These are phyloP conservation scores for Ceratocystis eucalypticola DNA, from an alignment of 2,329 filamentous ascomycete species.

Conservation along the genomic window DNA sequence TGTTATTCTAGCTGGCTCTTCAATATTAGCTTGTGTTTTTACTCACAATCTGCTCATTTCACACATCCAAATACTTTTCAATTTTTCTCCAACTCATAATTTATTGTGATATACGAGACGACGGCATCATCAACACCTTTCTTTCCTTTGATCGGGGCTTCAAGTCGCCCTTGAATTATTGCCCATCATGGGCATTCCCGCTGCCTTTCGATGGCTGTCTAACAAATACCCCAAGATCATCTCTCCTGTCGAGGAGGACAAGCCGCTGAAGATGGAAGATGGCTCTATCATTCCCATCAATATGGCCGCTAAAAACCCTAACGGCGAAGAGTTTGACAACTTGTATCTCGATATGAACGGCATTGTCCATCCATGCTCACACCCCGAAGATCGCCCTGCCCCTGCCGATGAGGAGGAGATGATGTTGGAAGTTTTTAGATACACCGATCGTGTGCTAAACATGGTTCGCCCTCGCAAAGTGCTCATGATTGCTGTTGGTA, in stretches of 20 bases:
- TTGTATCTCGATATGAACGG: conserved; percentile 99
- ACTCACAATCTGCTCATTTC: neutral
- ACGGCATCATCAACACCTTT: neutral
- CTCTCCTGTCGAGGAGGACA: conserved; percentile 76
- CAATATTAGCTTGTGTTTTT: neutral
- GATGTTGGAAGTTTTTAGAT: conserved; percentile 97
- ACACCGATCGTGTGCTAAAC: conserved; percentile 96
- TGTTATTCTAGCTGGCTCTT: neutral
- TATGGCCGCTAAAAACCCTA: conserved; percentile 73
- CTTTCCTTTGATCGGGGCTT: neutral
- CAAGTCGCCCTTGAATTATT: neutral
- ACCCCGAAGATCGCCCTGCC: conserved; percentile 83
- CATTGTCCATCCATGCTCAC: conserved; percentile 96
- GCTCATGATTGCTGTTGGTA: conserved; percentile 92
- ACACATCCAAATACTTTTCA: neutral
- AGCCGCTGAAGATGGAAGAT: conserved; percentile 64
- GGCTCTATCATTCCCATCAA: conserved; percentile 76
- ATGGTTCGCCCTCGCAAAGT: conserved; percentile 96
- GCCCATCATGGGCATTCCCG: conserved; percentile 73
- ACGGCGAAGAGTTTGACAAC: conserved; percentile 96
- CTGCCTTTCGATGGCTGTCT: conserved; percentile 91
- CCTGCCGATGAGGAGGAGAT: conserved; percentile 95
- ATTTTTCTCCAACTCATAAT: neutral
- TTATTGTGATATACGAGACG: neutral
- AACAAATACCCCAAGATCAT: conserved; percentile 97